Percentiles rank a stretch among this genome's conserved stretches.
phyloP scores from a whole-genome alignment of 1,139 yeast genomes.

The Suhomyces choctaworum region DNA sequence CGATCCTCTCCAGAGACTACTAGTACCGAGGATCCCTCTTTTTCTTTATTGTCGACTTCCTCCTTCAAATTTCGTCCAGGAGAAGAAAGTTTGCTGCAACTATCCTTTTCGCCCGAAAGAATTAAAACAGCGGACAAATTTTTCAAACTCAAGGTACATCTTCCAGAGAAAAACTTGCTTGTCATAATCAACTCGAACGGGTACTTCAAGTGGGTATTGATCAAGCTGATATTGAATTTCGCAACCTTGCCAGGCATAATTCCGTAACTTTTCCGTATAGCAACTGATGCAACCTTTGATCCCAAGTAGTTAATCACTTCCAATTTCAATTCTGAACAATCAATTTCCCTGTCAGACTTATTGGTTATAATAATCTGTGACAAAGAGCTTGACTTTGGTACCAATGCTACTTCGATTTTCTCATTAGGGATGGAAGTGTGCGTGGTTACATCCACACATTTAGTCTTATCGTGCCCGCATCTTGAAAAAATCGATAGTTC shows the following conservation, averaged over 20 bases:
- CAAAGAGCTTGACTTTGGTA: constrained; percentile 34
- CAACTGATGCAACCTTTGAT: constrained; percentile 27
- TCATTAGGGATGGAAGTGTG: neutral
- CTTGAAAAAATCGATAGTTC: constrained; percentile 2
- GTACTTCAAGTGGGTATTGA: constrained; percentile 34
- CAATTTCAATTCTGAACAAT: constrained; percentile 34
- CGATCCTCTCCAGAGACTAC: constrained; percentile 17
- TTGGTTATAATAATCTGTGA: constrained; percentile 38
- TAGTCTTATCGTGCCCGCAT: neutral
- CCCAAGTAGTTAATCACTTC: constrained; percentile 35
- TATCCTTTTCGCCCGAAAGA: neutral
- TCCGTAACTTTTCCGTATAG: constrained; percentile 34
- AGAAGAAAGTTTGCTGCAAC: neutral
- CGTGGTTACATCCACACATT: neutral
- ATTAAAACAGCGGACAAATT: constrained; percentile 24
- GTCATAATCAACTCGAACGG: constrained; percentile 35
- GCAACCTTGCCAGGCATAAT: constrained; percentile 33
- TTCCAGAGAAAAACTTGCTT: constrained; percentile 25
- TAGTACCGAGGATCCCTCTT: no score
- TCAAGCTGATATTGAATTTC: constrained; percentile 37
- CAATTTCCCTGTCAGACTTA: constrained; percentile 27
- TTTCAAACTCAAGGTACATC: constrained; percentile 28
- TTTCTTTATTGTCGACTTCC: no score
- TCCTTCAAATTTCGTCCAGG: neutral
- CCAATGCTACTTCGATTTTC: constrained; percentile 21